Evolutionary conservation across 2,329 filamentous ascomycete species (phyloP).

Genomic region (Pyrenophora graminea): DNA sequence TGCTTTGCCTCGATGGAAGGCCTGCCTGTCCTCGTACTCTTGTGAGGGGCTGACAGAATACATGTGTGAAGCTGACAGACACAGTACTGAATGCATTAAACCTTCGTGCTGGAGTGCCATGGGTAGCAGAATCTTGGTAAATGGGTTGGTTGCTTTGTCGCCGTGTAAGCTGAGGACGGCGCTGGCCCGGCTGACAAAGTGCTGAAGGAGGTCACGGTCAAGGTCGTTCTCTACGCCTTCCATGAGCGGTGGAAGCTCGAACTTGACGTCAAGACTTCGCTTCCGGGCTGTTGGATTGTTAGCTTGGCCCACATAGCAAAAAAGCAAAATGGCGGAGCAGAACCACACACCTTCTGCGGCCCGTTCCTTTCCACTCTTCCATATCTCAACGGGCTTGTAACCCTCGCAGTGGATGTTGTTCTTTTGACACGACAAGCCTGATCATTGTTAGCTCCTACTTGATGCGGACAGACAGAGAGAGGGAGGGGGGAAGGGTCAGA

Average conservation of each 20-base stretch:
- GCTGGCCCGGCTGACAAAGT: constrained; percentile 80
- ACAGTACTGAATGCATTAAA: constrained; percentile 88
- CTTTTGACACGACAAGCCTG: constrained; percentile 87
- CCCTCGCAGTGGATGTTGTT: constrained; percentile 91
- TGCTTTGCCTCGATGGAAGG: constrained; percentile 42
- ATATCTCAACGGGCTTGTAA: constrained; percentile 83
- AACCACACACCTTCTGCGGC: constrained; percentile 62
- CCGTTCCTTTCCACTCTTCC: constrained; percentile 82
- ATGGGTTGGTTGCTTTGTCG: constrained; percentile 75
- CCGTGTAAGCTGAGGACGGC: constrained; percentile 80
- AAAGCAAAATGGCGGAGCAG: neutral
- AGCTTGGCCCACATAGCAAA: constrained; percentile 15
- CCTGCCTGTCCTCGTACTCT: constrained; percentile 58
- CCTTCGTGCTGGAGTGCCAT: constrained; percentile 79
- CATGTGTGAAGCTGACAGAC: constrained; percentile 77
- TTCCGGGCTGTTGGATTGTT: constrained; percentile 37
- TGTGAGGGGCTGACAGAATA: constrained; percentile 57
- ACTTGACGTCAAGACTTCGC: constrained; percentile 45
- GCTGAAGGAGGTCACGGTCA: constrained; percentile 79
- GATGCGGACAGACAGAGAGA: neutral
- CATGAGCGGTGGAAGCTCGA: constrained; percentile 65
- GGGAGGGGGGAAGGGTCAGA: neutral
- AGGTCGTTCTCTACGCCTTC: constrained; percentile 79
- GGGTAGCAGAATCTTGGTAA: constrained; percentile 80
- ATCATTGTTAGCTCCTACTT: constrained; percentile 28